phyloP scores from a whole-genome alignment of 1,139 yeast species.

The Meyerozyma carpophila region DNA sequence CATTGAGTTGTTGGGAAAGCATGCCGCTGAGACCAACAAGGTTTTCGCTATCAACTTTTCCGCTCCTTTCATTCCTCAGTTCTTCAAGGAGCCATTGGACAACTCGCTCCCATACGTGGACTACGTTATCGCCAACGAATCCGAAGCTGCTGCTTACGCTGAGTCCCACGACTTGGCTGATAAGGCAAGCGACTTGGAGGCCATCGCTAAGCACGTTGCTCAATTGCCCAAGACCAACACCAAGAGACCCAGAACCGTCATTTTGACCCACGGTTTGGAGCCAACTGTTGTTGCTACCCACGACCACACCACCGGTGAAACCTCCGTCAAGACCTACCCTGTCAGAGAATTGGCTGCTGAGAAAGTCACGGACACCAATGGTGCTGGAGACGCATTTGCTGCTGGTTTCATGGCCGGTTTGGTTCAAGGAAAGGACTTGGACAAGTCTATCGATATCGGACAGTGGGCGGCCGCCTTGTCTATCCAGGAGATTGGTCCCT shows the following conservation, averaged over 20 bases:
- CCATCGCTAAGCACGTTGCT: conserved; percentile 80
- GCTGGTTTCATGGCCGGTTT: conserved; percentile 94
- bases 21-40: conserved; percentile 83
- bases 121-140: conserved; percentile 88
- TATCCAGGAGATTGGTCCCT: conserved; percentile 90
- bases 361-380: conserved; percentile 86
- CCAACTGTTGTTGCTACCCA: conserved; percentile 74
- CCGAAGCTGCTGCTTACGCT: conserved; percentile 94
- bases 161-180: conserved; percentile 65
- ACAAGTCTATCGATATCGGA: conserved; percentile 72
- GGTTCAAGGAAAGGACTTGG: conserved; percentile 64
- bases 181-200: conserved; percentile 55
- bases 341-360: conserved; percentile 66
- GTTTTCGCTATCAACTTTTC: conserved; percentile 81
- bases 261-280: conserved; percentile 90
- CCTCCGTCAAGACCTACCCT: conserved; percentile 47
- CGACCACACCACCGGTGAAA: conserved; percentile 42
- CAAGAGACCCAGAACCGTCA: conserved; percentile 71
- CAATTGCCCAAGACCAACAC: conserved; percentile 71
- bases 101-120: conserved; percentile 82
- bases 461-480: conserved; percentile 96
- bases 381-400: conserved; percentile 99
- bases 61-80: conserved; percentile 95
- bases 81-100: conserved; percentile 89
- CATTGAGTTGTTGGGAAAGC: conserved; percentile 81